These are phyloP conservation scores for Nyssa sinensis DNA, from an alignment of 148 eudicot species.

Conservation along the genomic window DNA sequence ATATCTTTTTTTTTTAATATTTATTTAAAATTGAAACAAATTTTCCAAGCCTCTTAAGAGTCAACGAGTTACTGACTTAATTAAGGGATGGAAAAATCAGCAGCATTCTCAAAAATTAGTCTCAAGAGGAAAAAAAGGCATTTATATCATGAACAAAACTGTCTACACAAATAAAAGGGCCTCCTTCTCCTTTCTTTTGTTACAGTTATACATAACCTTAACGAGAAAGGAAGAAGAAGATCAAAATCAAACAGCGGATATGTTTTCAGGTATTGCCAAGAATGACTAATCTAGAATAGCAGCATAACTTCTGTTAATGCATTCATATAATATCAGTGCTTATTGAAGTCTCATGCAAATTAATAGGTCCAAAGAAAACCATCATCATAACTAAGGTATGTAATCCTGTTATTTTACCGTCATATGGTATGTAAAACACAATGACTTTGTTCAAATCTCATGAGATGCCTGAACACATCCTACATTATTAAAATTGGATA, in stretches of 20 bases:
- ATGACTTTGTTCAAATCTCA: not conserved
- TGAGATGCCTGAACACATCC: not conserved
- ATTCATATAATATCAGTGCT: not conserved
- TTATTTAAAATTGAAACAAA: too few species aligned
- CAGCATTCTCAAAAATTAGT: too few species aligned
- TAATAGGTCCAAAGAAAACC: not conserved
- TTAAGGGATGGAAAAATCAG: too few species aligned
- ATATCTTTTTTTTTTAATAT: too few species aligned
- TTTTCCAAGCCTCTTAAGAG: not conserved
- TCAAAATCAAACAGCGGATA: not conserved
- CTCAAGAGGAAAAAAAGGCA: too few species aligned
- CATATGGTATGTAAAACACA: not conserved
- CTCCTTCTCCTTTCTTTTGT: too few species aligned
- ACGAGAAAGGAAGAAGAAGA: too few species aligned
- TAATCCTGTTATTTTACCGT: not conserved
- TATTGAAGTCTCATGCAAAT: not conserved
- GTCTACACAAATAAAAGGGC: too few species aligned
- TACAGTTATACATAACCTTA: too few species aligned
- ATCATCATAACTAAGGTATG: not conserved
- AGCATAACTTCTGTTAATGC: not conserved
- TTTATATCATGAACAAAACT: too few species aligned
- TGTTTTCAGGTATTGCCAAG: not conserved
- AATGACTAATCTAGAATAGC: not conserved
- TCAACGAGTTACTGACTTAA: not conserved
- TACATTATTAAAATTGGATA: too few species aligned